Percentiles rank a stretch among this genome's conserved stretches.
phyloP scores from a whole-genome alignment of 2,329 filamentous ascomycete species.

The Dendrostoma leiphaemia region DNA sequence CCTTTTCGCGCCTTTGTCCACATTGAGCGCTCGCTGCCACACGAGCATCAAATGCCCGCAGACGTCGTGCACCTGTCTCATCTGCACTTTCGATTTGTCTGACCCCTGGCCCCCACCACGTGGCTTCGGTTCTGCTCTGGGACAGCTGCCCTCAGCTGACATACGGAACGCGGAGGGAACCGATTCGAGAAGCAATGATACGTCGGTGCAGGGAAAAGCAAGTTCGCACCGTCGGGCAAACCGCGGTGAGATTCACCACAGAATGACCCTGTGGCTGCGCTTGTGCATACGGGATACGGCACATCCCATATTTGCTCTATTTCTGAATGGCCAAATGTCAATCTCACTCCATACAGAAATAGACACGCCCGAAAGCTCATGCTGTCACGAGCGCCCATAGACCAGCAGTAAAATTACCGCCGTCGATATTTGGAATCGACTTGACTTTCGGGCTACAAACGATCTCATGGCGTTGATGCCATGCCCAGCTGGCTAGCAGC shows the following conservation, averaged over 20 bases:
- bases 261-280: too few species aligned
- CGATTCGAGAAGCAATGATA: not conserved
- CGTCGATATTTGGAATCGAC: not conserved
- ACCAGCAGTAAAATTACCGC: not conserved
- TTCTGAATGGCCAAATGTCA: not conserved
- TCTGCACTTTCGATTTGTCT: not conserved
- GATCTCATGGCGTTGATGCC: not conserved
- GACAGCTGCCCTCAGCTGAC: not conserved
- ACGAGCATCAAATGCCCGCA: not conserved
- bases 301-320: too few species aligned
- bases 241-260: not conserved
- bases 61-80: not conserved
- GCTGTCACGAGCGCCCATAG: too few species aligned
- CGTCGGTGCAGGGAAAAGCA: not conserved
- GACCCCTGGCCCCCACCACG: slow-evolving; percentile 5
- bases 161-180: not conserved
- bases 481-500: not conserved
- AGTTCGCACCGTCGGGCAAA: not conserved
- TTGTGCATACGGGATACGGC: too few species aligned
- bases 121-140: slow-evolving; percentile 1
- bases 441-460: not conserved
- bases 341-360: not conserved
- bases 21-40: not conserved
- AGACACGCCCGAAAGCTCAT: not conserved
- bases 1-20: not conserved